phyloP scores from a whole-genome alignment of 495 filamentous ascomycete genomes.

The Cryomyces antarcticus region DNA sequence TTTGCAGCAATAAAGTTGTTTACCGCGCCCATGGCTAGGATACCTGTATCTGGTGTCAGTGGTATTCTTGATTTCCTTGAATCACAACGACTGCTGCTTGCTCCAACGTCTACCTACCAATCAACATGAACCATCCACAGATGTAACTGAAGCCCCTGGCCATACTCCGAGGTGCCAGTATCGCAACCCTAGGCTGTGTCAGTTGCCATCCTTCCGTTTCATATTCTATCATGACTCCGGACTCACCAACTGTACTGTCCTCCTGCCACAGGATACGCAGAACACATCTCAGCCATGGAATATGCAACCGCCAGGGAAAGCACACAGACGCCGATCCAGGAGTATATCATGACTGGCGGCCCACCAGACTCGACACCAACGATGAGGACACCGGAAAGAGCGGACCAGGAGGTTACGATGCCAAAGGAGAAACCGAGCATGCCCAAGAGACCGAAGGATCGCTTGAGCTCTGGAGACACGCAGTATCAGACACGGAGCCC shows the following conservation, averaged over 20 bases:
- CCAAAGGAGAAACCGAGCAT: background rate
- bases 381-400: background rate
- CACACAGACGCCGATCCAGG: constrained; percentile 28
- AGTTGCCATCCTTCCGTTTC: too few species aligned
- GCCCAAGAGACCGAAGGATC: background rate
- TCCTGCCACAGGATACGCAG: constrained; percentile 34
- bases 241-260: constrained; percentile 6
- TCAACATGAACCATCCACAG: constrained; percentile 18
- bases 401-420: background rate
- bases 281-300: constrained; percentile 34
- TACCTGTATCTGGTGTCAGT: constrained; percentile 14
- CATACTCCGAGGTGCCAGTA: constrained; percentile 29
- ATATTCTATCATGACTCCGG: too few species aligned
- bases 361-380: constrained; percentile 1
- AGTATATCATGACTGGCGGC: constrained; percentile 36
- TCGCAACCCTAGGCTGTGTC: constrained; percentile 22
- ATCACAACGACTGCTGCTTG: too few species aligned
- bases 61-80: background rate
- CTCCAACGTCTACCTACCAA: constrained; percentile 5
- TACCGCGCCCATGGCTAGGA: constrained; percentile 35
- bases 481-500: background rate
- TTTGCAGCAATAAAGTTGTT: constrained; percentile 37
- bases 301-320: constrained; percentile 31
- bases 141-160: constrained; percentile 13
- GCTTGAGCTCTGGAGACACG: constrained; percentile 1